phyloP scores from a whole-genome alignment of 2,329 filamentous ascomycete genomes.

The Nemania sp. region DNA sequence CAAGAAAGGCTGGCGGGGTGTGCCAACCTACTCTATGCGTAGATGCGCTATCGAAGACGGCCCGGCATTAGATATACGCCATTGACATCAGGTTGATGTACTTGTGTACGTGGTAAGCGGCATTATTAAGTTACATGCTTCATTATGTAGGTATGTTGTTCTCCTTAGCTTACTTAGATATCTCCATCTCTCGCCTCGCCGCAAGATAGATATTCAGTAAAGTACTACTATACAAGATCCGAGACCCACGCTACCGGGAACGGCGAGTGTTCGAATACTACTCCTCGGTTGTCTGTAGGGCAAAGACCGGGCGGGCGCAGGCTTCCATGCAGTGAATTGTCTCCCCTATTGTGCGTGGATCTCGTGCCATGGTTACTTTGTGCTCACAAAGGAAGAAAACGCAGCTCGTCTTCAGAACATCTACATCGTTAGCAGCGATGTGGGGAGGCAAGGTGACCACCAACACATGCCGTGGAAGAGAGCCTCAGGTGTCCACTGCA shows the following conservation, averaged over 20 bases:
- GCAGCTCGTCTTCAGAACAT: slow-evolving; percentile 23
- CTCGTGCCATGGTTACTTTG: slow-evolving; percentile 50
- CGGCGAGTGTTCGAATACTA: slow-evolving; percentile 39
- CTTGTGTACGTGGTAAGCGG: too few relatives aligned
- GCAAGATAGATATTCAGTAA: slow-evolving; percentile 36
- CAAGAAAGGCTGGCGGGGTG: too few relatives aligned
- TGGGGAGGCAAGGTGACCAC: slow-evolving; percentile 47
- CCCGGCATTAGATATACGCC: too few relatives aligned
- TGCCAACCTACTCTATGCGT: too few relatives aligned
- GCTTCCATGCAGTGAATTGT: slow-evolving; percentile 48
- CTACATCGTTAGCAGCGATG: slow-evolving; percentile 42
- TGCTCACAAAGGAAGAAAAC: slow-evolving; percentile 23
- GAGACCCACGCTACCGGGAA: slow-evolving; percentile 45
- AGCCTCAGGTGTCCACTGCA: slow-evolving; percentile 50
- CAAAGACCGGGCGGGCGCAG: slow-evolving; percentile 45
- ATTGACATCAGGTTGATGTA: too few relatives aligned
- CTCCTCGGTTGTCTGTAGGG: slow-evolving; percentile 41
- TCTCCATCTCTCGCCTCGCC: too few relatives aligned
- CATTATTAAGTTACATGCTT: too few relatives aligned
- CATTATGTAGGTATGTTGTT: too few relatives aligned
- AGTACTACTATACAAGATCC: slow-evolving; percentile 37
- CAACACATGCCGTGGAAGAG: slow-evolving; percentile 44
- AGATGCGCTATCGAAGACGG: too few relatives aligned
- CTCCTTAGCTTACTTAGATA: too few relatives aligned
- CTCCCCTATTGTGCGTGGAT: slow-evolving; percentile 42